These are phyloP conservation scores for Neoboletus brunneissimus DNA, from an alignment of 768 basidiomycete genomes.

Conservation along the genomic window DNA sequence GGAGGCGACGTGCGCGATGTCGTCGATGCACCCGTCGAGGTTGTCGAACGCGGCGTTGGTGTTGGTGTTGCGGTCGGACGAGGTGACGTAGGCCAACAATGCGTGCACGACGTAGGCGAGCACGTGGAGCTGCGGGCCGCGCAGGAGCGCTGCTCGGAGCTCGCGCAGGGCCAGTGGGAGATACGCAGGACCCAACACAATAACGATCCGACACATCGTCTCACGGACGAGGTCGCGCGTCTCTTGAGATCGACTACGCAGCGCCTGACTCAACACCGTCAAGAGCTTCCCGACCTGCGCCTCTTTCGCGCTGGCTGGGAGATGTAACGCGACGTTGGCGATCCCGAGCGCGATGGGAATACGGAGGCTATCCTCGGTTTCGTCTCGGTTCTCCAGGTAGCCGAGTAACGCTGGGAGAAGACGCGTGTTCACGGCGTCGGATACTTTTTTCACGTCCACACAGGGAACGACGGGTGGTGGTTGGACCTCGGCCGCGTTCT, in stretches of 20 bases:
- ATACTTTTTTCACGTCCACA: slow-evolving; percentile 43
- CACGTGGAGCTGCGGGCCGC: slow-evolving; percentile 94
- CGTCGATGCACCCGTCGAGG: slow-evolving; percentile 75
- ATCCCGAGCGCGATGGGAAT: slow-evolving; percentile 89
- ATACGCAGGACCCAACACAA: slow-evolving; percentile 68
- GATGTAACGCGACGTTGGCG: slow-evolving; percentile 75
- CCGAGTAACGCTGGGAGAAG: slow-evolving; percentile 77
- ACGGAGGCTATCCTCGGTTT: slow-evolving; percentile 79
- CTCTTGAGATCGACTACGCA: slow-evolving; percentile 93
- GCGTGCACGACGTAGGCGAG: slow-evolving; percentile 83
- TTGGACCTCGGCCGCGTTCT: slow-evolving; percentile 14
- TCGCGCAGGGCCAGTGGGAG: slow-evolving; percentile 75
- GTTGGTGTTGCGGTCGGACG: slow-evolving; percentile 45
- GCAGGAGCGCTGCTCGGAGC: slow-evolving; percentile 75
- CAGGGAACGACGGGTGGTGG: slow-evolving; percentile 1
- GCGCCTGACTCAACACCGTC: slow-evolving; percentile 82
- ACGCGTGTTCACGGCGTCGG: slow-evolving; percentile 70
- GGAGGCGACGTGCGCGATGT: slow-evolving; percentile 75
- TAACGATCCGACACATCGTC: slow-evolving; percentile 75
- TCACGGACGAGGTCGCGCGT: slow-evolving; percentile 85
- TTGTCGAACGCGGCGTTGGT: slow-evolving; percentile 52
- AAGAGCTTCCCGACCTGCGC: slow-evolving; percentile 73
- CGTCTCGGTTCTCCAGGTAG: slow-evolving; percentile 81
- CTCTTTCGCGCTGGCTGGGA: slow-evolving; percentile 62
- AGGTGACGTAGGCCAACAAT: slow-evolving; percentile 76